Conservation (phyloP, 2,329 filamentous ascomycete genomes). For the Atkinsonella texensis region DNA sequence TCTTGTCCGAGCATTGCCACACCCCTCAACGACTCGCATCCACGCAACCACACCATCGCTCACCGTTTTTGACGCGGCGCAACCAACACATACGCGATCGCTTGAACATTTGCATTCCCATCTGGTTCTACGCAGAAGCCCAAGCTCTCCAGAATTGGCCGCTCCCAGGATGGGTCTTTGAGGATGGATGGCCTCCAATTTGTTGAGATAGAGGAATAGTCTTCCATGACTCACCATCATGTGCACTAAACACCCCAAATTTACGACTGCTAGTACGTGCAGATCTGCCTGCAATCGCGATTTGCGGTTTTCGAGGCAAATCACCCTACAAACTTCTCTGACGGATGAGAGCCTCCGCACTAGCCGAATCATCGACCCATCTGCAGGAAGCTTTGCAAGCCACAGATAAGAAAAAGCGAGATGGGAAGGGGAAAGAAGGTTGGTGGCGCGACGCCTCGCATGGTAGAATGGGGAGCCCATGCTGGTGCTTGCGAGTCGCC, state of each 20-base stretch:
- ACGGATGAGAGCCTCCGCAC: neutral
- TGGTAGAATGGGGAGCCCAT: neutral
- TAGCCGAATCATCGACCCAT: neutral
- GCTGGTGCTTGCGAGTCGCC: neutral
- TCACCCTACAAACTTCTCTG: neutral
- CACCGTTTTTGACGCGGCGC: conserved; percentile 5
- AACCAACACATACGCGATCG: neutral
- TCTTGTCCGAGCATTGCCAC: neutral
- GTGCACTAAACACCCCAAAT: too few species aligned
- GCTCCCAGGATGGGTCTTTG: neutral
- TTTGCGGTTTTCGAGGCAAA: neutral
- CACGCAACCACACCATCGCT: conserved; percentile 4
- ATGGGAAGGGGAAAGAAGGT: neutral
- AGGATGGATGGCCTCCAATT: neutral
- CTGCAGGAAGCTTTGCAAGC: neutral
- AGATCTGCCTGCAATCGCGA: neutral
- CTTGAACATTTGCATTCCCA: neutral
- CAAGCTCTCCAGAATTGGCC: neutral
- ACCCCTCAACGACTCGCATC: conserved; percentile 1
- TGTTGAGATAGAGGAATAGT: neutral
- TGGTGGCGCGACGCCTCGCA: conserved; percentile 3
- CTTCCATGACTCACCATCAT: neutral
- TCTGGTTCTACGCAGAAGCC: neutral
- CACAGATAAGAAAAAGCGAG: neutral
- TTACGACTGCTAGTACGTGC: too few species aligned